Conservation (phyloP, 2,329 filamentous ascomycete species). For the Penicillium freii region DNA sequence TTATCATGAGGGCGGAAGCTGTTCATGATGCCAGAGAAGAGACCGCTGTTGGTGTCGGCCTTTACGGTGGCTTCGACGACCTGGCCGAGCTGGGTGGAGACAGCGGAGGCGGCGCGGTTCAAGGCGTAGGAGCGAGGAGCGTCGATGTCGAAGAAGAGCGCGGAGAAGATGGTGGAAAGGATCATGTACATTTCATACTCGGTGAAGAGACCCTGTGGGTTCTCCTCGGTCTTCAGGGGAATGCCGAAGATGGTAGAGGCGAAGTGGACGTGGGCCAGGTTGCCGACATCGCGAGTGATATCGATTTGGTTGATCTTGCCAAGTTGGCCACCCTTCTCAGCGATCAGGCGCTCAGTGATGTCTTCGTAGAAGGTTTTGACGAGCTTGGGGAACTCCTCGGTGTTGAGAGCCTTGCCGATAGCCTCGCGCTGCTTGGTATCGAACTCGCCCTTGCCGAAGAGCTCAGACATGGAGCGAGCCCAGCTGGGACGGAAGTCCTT, state of each 20-base stretch:
- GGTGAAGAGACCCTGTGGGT: slow-evolving; percentile 53
- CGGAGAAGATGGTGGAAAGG: slow-evolving; percentile 63
- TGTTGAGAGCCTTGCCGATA: slow-evolving; percentile 59
- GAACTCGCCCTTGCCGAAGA: slow-evolving; percentile 59
- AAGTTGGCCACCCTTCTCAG: slow-evolving; percentile 64
- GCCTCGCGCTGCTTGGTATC: slow-evolving; percentile 53
- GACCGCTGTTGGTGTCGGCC: slow-evolving; percentile 53
- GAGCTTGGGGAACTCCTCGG: slow-evolving; percentile 60
- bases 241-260: slow-evolving; percentile 56
- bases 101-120: slow-evolving; percentile 56
- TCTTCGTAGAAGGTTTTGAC: slow-evolving; percentile 67
- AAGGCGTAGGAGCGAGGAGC: slow-evolving; percentile 65
- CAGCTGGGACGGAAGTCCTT: slow-evolving; percentile 64
- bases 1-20: slow-evolving; percentile 53
- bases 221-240: slow-evolving; percentile 54
- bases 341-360: slow-evolving; percentile 61
- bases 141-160: slow-evolving; percentile 66
- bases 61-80: slow-evolving; percentile 66
- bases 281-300: slow-evolving; percentile 60
- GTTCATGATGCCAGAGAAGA: slow-evolving; percentile 55
- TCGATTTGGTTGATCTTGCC: slow-evolving; percentile 66
- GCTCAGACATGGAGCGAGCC: slow-evolving; percentile 61
- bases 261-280: slow-evolving; percentile 56
- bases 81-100: slow-evolving; percentile 59
- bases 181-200: slow-evolving; percentile 60